Evolutionary conservation across 257 asterid genomes (phyloP).

Genomic region (Solanum bukasovii): DNA sequence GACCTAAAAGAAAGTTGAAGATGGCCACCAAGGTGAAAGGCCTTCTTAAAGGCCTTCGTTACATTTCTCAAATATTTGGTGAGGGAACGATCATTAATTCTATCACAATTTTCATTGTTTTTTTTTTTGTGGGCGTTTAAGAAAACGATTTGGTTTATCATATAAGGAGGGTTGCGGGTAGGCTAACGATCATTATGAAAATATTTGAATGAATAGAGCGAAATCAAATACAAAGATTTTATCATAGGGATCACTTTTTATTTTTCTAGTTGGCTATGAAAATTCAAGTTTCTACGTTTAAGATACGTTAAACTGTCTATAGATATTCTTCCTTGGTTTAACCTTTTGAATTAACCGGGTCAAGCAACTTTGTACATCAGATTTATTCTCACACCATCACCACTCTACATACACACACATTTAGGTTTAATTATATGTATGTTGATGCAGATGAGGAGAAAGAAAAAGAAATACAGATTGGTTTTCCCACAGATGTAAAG

Average conservation of each 20-base stretch:
- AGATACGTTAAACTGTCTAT: not conserved
- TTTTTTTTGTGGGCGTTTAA: not conserved
- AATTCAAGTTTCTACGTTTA: not conserved
- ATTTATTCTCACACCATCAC: not conserved
- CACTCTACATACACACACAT: not conserved
- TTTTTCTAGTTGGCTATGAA: not conserved
- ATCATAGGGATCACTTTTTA: not conserved
- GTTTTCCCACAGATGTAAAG: constrained; percentile 91
- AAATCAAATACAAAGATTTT: not conserved
- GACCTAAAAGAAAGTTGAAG: not conserved
- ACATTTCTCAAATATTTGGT: constrained; percentile 96
- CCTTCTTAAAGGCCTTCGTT: constrained; percentile 80
- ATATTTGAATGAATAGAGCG: not conserved
- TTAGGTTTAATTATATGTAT: not conserved
- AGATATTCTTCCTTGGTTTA: not conserved
- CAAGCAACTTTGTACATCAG: not conserved
- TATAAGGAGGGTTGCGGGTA: not conserved
- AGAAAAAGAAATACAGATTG: constrained; percentile 68
- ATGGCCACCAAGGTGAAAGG: constrained; percentile 83
- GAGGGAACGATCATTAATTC: not conserved
- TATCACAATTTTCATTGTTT: not conserved
- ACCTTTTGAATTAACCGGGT: not conserved
- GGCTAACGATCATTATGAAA: not conserved
- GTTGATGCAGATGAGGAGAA: constrained; percentile 59
- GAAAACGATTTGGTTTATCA: not conserved